Evolutionary conservation across 768 basidiomycete species (phyloP).

Genomic region (Trametes villosa): DNA sequence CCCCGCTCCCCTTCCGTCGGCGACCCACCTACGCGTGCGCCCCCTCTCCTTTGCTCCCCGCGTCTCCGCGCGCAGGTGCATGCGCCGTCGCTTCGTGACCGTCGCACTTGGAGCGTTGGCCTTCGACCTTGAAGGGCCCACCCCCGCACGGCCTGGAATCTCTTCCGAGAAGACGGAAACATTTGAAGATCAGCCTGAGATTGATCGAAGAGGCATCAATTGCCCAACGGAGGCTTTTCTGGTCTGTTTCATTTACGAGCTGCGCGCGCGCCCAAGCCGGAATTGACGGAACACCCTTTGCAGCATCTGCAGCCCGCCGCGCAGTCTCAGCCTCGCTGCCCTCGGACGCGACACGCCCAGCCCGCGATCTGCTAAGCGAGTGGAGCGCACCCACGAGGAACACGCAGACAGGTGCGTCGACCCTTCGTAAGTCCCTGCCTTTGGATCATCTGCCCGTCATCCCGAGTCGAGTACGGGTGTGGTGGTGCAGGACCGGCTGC

Average conservation of each 20-base stretch:
- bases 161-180: background rate
- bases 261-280: background rate
- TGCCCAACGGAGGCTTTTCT: background rate
- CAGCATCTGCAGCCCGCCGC: too few relatives aligned
- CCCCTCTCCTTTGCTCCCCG: background rate
- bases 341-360: too few relatives aligned
- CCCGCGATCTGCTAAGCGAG: too few relatives aligned
- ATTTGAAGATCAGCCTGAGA: constrained; percentile 11
- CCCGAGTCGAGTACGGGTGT: too few relatives aligned
- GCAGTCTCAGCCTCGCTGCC: too few relatives aligned
- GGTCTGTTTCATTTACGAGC: background rate
- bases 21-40: background rate
- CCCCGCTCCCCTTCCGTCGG: background rate
- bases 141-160: too few relatives aligned
- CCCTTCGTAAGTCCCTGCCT: background rate
- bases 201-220: constrained; percentile 2
- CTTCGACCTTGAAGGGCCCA: too few relatives aligned
- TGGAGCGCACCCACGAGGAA: background rate
- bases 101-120: too few relatives aligned
- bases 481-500: too few relatives aligned
- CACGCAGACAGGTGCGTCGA: background rate
- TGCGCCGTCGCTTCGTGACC: too few relatives aligned
- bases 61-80: background rate
- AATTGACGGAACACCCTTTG: background rate
- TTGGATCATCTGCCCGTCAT: background rate